Percentiles rank a stretch among this genome's conserved stretches.
Conservation (phyloP, 352 stramenopile species). For the Pythium aquatile region DNA sequence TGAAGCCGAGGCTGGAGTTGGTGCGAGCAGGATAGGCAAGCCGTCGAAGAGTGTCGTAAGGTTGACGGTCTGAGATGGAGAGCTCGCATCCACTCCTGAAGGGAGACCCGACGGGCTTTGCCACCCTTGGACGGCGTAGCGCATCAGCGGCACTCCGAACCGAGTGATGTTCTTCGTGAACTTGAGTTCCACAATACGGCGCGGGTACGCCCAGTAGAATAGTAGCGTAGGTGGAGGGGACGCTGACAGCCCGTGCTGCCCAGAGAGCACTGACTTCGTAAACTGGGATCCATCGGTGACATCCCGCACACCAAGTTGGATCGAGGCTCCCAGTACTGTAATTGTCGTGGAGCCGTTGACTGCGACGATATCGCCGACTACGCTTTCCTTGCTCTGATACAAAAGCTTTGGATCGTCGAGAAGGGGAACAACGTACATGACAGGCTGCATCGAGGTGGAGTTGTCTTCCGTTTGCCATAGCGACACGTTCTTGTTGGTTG, state of each 20-base stretch:
- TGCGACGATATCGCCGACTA: conserved; percentile 41
- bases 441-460: neutral
- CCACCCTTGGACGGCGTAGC: conserved; percentile 44
- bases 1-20: conserved; percentile 12
- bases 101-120: conserved; percentile 34
- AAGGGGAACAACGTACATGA: conserved; percentile 32
- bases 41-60: conserved; percentile 45
- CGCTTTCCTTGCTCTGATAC: conserved; percentile 32
- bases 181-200: conserved; percentile 38
- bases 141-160: conserved; percentile 50
- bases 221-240: conserved; percentile 45
- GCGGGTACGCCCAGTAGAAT: conserved; percentile 55
- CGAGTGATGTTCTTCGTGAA: conserved; percentile 50
- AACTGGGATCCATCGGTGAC: conserved; percentile 64
- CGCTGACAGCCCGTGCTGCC: conserved; percentile 5
- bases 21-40: conserved; percentile 35
- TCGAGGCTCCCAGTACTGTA: conserved; percentile 30
- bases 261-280: conserved; percentile 38
- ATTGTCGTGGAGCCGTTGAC: conserved; percentile 36
- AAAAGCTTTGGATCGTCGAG: conserved; percentile 25
- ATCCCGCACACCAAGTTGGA: conserved; percentile 28
- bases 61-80: conserved; percentile 31
- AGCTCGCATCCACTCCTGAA: conserved; percentile 25
- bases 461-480: conserved; percentile 23
- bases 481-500: neutral